Percentiles rank a stretch among this genome's conserved stretches.
Conservation (phyloP, 495 filamentous ascomycete genomes). For the Tuber magnatum region DNA sequence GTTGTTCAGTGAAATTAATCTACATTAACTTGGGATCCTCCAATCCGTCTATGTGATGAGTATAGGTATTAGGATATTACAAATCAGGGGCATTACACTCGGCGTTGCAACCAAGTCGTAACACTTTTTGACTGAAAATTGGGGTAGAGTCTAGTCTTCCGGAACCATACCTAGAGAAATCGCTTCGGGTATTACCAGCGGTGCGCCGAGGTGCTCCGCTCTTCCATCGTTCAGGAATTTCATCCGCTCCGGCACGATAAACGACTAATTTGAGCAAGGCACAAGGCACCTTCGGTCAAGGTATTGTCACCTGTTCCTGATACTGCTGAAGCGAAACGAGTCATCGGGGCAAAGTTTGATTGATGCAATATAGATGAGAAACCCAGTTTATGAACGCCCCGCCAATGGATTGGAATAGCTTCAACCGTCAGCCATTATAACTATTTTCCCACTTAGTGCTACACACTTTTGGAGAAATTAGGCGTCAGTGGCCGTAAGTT, state of each 20-base stretch:
- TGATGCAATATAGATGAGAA: neutral
- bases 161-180: neutral
- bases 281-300: conserved; percentile 1
- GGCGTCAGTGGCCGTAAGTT: neutral
- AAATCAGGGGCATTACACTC: no score
- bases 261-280: neutral
- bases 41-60: no score
- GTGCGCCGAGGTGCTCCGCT: neutral
- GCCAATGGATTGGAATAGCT: neutral
- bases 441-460: neutral
- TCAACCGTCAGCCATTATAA: neutral
- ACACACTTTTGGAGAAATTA: neutral
- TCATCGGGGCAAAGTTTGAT: neutral
- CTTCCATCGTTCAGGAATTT: neutral
- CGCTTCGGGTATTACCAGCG: neutral
- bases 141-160: no score
- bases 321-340: neutral
- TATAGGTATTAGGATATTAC: no score
- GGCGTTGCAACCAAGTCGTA: no score
- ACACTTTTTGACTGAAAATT: no score
- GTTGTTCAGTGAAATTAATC: no score
- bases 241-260: neutral
- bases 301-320: neutral
- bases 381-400: neutral
- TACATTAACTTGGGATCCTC: no score